Base-by-base conservation (phyloP, 441 rosid genomes). In the Daphne laureola region DNA sequence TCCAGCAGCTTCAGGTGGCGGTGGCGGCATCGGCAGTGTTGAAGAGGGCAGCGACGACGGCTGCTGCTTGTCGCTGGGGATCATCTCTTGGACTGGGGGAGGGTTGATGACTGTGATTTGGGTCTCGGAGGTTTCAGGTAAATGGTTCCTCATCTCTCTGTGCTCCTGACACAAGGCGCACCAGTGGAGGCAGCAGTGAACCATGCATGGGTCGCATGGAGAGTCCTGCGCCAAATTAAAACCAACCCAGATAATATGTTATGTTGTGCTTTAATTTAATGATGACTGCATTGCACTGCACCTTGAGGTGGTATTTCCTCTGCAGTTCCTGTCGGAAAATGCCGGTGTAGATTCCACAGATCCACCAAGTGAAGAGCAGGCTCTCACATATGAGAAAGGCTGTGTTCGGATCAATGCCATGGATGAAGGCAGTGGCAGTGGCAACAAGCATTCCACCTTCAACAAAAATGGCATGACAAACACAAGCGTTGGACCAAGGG, bases 121-220 rank as follows among this genome's bases (percentile, higher is more conserved):
- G 45, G 55, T 55, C 5, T 38, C 69, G 14, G 70, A 55, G 52
- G 70, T 67, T 3, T 80, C 88, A 16, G 88, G 74, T 14, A 90
- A 70, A 75, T 76, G 95, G 73, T 80, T 85, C 80, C 53, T 91
- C 88, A 83, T 82, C 81, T 91, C 96, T 46, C 96, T 77, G 67
- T 85, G 90, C 73, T 91, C 96, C 58, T 90, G 95, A 59, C 98
- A 87, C 68, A 91, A 36, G 8, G 98, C 98, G 64, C 95, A 85
- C 95, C 92, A 87, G 21, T 90, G 95, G 76, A 90, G 53, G 71
- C 86, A 85, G 54, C 95, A 85, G 53, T 90, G 96, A 52, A 85
- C 96, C 61, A 81, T 51, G 70, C 96, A 85, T 8, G 90, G 92
- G 47, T 87, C 86, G 46, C 98, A 91, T 1, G 96, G 96, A 0